phyloP scores from a whole-genome alignment of 495 filamentous ascomycete genomes.

The Penicillium waksmanii region DNA sequence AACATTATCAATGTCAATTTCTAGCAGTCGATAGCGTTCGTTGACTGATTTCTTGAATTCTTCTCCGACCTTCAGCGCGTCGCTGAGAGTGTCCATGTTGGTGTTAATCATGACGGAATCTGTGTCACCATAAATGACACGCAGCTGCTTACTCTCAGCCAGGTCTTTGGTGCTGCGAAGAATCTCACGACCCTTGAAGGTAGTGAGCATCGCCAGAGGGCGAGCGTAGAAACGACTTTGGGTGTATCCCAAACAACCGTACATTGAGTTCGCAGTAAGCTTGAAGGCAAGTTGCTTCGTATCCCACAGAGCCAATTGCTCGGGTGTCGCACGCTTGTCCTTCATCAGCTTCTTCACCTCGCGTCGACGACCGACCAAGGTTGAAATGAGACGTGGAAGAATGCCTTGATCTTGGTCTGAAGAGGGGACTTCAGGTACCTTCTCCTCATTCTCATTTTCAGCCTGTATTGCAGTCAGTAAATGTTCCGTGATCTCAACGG shows the following conservation, averaged over 20 bases:
- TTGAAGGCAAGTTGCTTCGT: slow-evolving; percentile 97
- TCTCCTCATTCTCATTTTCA: slow-evolving; percentile 76
- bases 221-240: slow-evolving; percentile 96
- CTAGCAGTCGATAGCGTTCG: slow-evolving; percentile 83
- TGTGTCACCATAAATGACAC: slow-evolving; percentile 98
- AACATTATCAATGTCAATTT: slow-evolving; percentile 98
- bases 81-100: slow-evolving; percentile 89
- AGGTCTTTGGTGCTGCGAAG: slow-evolving; percentile 92
- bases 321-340: slow-evolving; percentile 79
- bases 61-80: slow-evolving; percentile 85
- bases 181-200: slow-evolving; percentile 97
- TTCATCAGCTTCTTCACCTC: slow-evolving; percentile 98
- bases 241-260: slow-evolving; percentile 95
- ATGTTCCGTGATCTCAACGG: background rate
- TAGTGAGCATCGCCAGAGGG: slow-evolving; percentile 92
- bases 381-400: slow-evolving; percentile 86
- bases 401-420: slow-evolving; percentile 74
- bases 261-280: slow-evolving; percentile 99
- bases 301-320: slow-evolving; percentile 93
- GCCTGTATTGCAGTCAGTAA: slow-evolving; percentile 49
- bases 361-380: slow-evolving; percentile 81
- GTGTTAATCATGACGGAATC: slow-evolving; percentile 99
- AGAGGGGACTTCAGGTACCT: slow-evolving; percentile 72
- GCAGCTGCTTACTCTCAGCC: slow-evolving; percentile 82
- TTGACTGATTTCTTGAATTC: slow-evolving; percentile 84